Base-by-base conservation (phyloP, 192 early-diverging fungal genomes). In the Entomortierella parvispora region DNA sequence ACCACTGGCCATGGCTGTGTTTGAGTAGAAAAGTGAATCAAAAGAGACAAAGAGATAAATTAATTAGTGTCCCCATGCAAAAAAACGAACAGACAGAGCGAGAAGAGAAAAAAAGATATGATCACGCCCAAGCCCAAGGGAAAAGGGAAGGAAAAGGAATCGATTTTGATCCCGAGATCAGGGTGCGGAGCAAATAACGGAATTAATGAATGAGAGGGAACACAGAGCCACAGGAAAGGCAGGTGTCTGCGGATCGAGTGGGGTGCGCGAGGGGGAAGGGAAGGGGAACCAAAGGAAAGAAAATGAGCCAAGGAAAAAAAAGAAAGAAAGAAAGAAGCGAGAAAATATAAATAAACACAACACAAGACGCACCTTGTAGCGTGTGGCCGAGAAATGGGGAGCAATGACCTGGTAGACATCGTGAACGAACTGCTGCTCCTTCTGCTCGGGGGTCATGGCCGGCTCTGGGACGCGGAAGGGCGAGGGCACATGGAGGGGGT, bases 1-100 rank as follows among this genome's bases (percentile, higher is more conserved):
- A 99, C 94, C 1, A 98, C 95, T 0, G 97, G 97, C 97, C 97
- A 99, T 37, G 97, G 93, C 90, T 90, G 69, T 31, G 11, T 22
- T 26, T 23, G 25, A 17, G 14, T 11, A 45, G 44, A 18, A 18
- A 17, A 11, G 2, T 45, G 72, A n/a, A 31, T 1, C 9, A 62
- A 26, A 2, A 48, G 47, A 51, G 32, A 4, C 23, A 12, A 69
- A 42, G 31, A 31, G 37, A 22, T 25, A 42, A 14, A 1, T 40
- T 49, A 31, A 33, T 5, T 10, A 18, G 14, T 31, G 32, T 32
- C 1, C 28, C 15, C 28, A 9, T 40, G 37, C n/a, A 23, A 18
- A 23, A 10, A 33, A 34, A 40, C 5, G 7, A 40, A 40, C 37
- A 40, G 12, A 40, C 37, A 40, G 12, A 40, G 37, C 7, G 37